Evolutionary conservation across 176 grass and related monocot species (phyloP).

Genomic region (Oryza brachyantha): DNA sequence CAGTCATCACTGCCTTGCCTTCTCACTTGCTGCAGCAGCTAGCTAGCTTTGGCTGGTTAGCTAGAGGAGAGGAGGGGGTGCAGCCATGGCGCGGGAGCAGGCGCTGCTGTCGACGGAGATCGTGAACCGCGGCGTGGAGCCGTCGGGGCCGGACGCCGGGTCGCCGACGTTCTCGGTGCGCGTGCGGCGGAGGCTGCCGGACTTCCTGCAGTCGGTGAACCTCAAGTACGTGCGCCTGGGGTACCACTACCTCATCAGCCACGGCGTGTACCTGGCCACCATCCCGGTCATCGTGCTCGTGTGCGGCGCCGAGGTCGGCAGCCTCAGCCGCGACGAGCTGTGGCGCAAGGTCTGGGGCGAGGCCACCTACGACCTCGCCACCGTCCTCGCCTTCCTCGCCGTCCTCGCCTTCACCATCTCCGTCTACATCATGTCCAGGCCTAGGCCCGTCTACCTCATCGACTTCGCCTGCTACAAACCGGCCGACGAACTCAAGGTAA

Average conservation of each 20-base stretch:
- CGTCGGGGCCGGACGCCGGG: constrained; percentile 84
- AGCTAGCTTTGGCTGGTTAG: background rate
- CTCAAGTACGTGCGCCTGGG: constrained; percentile 92
- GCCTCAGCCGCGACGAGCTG: constrained; percentile 81
- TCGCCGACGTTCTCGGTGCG: constrained; percentile 92
- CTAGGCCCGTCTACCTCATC: constrained; percentile 87
- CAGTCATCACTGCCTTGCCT: constrained; percentile 7
- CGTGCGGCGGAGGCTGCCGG: constrained; percentile 83
- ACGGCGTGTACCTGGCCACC: constrained; percentile 88
- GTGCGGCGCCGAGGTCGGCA: constrained; percentile 88
- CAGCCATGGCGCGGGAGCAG: constrained; percentile 69
- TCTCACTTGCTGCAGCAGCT: background rate
- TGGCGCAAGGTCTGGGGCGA: constrained; percentile 88
- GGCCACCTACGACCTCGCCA: constrained; percentile 92
- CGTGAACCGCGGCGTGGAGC: constrained; percentile 88
- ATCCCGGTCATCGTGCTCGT: constrained; percentile 84
- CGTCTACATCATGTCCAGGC: constrained; percentile 88
- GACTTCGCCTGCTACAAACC: constrained; percentile 96
- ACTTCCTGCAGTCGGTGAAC: constrained; percentile 98
- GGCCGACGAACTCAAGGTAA: constrained; percentile 88
- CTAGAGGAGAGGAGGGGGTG: background rate
- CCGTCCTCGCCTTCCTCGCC: constrained; percentile 83
- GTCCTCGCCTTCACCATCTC: constrained; percentile 91
- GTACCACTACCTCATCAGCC: constrained; percentile 96
- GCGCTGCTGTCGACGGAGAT: constrained; percentile 89